Conservation (phyloP, 306 rosid species). For the Mimosa pudica region DNA sequence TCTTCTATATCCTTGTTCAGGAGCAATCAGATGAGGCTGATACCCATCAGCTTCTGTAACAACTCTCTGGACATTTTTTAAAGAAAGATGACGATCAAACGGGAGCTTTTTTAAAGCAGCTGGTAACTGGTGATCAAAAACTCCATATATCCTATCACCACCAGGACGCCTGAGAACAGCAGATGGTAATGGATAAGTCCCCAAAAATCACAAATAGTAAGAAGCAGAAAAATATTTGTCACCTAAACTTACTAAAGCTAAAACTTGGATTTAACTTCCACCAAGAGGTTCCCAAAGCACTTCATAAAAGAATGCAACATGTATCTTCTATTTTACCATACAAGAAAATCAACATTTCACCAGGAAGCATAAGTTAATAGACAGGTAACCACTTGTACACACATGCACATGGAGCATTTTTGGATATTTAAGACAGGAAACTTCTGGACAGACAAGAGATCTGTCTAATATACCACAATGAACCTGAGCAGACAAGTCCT, state of each 20-base stretch:
- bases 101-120: conserved; percentile 97
- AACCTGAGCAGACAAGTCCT: neutral
- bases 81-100: conserved; percentile 90
- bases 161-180: conserved; percentile 83
- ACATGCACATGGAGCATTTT: neutral
- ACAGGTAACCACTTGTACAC: neutral
- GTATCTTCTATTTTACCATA: neutral
- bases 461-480: neutral
- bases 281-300: neutral
- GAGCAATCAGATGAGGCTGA: conserved; percentile 98
- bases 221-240: neutral
- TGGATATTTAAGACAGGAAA: neutral
- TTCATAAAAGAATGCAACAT: neutral
- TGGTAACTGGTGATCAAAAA: conserved; percentile 93
- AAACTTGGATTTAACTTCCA: neutral
- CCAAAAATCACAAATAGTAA: neutral
- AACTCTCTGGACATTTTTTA: conserved; percentile 90
- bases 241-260: neutral
- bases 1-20: conserved; percentile 98
- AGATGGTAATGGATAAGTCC: conserved; percentile 25
- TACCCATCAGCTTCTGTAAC: conserved; percentile 98
- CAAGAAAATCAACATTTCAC: neutral
- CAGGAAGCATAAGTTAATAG: neutral
- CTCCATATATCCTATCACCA: conserved; percentile 97
- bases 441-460: neutral